Conservation (phyloP, 2,329 filamentous ascomycete genomes). For the Trichoderma atroviride region DNA sequence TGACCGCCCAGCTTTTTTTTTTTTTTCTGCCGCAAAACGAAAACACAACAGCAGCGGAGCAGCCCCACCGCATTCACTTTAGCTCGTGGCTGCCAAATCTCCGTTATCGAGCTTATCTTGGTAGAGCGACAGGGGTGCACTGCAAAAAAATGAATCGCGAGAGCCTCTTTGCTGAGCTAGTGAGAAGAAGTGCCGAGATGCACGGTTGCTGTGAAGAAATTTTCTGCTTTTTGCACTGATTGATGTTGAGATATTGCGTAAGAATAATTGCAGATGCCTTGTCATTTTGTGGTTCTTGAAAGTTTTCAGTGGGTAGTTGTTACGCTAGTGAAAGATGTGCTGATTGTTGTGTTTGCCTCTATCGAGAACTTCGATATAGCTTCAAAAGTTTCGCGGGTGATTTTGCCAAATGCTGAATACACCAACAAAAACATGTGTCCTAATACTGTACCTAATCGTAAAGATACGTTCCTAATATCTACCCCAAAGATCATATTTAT, state of each 20-base stretch:
- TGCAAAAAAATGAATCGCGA: not conserved
- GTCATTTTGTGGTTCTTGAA: not conserved
- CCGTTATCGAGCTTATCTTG: not conserved
- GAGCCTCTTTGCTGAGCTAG: not conserved
- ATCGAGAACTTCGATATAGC: not conserved
- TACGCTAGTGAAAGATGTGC: not conserved
- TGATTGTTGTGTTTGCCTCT: not conserved
- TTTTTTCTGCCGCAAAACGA: constrained; percentile 29
- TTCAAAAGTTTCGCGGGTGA: not conserved
- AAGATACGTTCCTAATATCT: not conserved
- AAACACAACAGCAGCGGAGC: constrained; percentile 9
- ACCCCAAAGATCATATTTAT: not conserved
- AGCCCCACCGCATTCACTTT: not conserved
- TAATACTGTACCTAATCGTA: not conserved
- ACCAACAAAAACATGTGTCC: not conserved
- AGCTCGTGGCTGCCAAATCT: constrained; percentile 2
- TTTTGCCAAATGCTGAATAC: not conserved
- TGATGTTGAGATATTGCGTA: not conserved
- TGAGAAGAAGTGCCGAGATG: not conserved
- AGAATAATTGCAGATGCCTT: not conserved
- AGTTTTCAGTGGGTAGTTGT: not conserved
- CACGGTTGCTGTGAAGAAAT: not conserved
- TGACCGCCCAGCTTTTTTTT: constrained; percentile 30
- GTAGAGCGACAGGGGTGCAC: not conserved
- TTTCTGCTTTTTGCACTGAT: not conserved